Base-by-base conservation (phyloP, 208 protist genomes). In the Trichomonas vaginalis region DNA sequence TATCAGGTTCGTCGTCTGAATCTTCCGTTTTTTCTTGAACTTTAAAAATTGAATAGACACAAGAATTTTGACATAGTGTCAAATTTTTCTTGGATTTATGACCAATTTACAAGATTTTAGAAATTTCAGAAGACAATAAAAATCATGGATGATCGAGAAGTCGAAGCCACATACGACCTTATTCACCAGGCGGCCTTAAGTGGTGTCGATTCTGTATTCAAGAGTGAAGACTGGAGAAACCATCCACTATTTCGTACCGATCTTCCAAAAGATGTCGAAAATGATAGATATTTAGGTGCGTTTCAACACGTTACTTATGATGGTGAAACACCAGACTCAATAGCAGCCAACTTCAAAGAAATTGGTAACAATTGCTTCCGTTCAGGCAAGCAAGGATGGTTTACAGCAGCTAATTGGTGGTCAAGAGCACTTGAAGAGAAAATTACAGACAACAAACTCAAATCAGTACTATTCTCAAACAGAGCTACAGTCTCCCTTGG, bases 161-260 rank as follows among this genome's bases (percentile, higher is more conserved):
- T 92, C 21, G 86, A 92, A n/a, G 86, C 86, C n/a, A 92, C 86
- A 45, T 92, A 92, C 37, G 86, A 92, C 86, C 37, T 92, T 6
- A 45, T 92, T 8, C 86, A 92, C 17, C 86, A 92, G n/a, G 86
- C 86, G 12, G 86, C 86, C n/a, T 48, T 92, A 45, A 92, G 46
- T 51, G 86, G 86, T 23, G 45, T 92, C 4, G 86, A 92, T 92
- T 32, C 12, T 27, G 86, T 48, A 35, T 88, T 88, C 39, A 70
- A 70, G 56, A 40, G 35, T 12, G 86, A 92, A 10, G 86, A 92
- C 39, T 92, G 86, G 86, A 46, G 21, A 17, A 39, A n/a, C 15
- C 86, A 92, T 51, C 86, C 86, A 27, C 42, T 92, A 23, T 92
- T 92, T 32, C 12, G 86, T 3, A 17, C 23, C 12, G 23, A 35